Conservation (phyloP, 1,284 basidiomycete genomes). For the Trichosporon coremiiforme region DNA sequence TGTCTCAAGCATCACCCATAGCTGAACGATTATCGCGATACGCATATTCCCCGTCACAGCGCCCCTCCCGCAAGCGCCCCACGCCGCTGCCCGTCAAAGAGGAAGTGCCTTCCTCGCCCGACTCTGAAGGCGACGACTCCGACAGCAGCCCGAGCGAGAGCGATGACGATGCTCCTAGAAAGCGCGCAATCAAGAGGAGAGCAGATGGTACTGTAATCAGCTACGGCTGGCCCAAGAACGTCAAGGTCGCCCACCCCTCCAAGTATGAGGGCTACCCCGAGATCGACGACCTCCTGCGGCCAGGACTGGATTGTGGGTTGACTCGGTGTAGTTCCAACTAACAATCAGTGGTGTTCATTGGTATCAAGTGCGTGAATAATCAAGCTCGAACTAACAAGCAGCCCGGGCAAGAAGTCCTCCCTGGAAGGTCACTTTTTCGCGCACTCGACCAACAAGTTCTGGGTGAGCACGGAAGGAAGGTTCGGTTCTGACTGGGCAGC, state of each 20-base stretch:
- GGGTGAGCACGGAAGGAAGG: slow-evolving; percentile 59
- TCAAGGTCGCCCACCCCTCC: slow-evolving; percentile 5
- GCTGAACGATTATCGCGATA: not conserved
- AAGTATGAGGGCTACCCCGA: slow-evolving; percentile 12
- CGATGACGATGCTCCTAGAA: not conserved
- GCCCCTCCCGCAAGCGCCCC: not conserved
- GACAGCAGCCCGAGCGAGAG: slow-evolving; percentile 9
- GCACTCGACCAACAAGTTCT: slow-evolving; percentile 65
- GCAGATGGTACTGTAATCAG: not conserved
- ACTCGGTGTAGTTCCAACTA: no score
- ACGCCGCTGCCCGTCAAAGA: not conserved
- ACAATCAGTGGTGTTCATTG: slow-evolving; percentile 64
- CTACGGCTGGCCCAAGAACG: slow-evolving; percentile 1
- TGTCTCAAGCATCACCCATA: slow-evolving; percentile 2
- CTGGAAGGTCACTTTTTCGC: slow-evolving; percentile 70
- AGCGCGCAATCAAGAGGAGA: not conserved
- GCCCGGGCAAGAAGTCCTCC: slow-evolving; percentile 65
- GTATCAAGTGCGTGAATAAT: slow-evolving; percentile 63
- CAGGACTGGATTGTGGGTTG: slow-evolving; percentile 20
- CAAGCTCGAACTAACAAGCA: slow-evolving; percentile 38
- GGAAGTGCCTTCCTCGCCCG: slow-evolving; percentile 7
- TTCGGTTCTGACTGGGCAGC: not conserved
- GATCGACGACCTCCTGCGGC: slow-evolving; percentile 14
- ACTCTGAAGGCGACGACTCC: not conserved
- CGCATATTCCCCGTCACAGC: not conserved